Evolutionary conservation across 1,284 basidiomycete genomes (phyloP).

Genomic region (Porogramme epimiltina): DNA sequence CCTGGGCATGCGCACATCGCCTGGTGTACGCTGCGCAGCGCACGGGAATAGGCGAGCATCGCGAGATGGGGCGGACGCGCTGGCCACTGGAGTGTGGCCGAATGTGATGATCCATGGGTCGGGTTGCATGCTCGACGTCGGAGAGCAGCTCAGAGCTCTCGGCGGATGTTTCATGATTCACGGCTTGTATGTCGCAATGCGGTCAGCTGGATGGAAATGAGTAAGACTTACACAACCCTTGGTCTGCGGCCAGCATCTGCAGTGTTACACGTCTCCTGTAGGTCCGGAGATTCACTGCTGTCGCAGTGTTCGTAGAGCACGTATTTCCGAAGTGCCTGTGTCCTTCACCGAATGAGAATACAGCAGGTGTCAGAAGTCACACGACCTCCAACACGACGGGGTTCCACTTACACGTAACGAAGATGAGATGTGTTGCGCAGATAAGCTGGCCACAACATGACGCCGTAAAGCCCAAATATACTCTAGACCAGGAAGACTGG

Average conservation of each 20-base stretch:
- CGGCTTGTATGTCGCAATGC: slow-evolving; percentile 14
- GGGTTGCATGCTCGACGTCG: not conserved
- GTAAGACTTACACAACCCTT: too few species aligned
- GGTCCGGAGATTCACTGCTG: not conserved
- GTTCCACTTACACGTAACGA: slow-evolving; percentile 1
- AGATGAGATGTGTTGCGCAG: not conserved
- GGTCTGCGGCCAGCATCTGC: not conserved
- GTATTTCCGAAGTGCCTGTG: not conserved
- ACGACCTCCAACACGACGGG: not conserved
- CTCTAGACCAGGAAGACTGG: slow-evolving; percentile 6
- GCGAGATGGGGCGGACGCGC: slow-evolving; percentile 7
- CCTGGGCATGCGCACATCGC: slow-evolving; percentile 10
- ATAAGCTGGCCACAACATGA: slow-evolving; percentile 1
- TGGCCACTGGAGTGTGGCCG: slow-evolving; percentile 4
- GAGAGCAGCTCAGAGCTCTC: not conserved
- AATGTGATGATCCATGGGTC: slow-evolving; percentile 6
- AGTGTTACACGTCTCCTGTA: not conserved
- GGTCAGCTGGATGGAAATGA: not conserved
- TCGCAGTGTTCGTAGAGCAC: not conserved
- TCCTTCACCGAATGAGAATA: not conserved
- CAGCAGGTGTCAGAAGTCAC: slow-evolving; percentile 2
- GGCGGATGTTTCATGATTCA: slow-evolving; percentile 7
- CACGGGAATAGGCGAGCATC: not conserved
- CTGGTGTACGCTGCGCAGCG: not conserved
- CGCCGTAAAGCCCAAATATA: not conserved